A percentile compares a stretch with the other conserved stretches of the same genome.
Conservation (phyloP, 371 early-diverging fungal genomes). For the Globomyces sp. region DNA sequence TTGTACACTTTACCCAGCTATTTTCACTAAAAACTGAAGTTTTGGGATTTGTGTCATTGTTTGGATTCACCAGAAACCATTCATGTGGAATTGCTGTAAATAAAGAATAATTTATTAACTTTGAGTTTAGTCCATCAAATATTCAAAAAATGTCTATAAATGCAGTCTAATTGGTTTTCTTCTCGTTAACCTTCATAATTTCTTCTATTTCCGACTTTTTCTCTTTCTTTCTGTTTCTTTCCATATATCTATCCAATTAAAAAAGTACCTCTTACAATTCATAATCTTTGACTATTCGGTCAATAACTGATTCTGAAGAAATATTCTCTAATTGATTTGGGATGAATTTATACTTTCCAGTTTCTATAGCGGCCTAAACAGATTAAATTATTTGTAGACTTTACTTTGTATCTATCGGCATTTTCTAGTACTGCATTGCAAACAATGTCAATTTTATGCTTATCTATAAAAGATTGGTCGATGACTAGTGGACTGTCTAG, state of each 20-base stretch:
- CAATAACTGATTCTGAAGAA: conserved; percentile 81
- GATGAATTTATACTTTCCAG: conserved; percentile 62
- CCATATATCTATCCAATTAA: conserved; percentile 37
- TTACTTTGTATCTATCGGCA: conserved; percentile 26
- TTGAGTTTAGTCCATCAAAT: no score
- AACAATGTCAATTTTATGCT: conserved; percentile 78
- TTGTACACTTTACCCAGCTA: no score
- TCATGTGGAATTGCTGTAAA: no score
- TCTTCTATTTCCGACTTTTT: conserved; percentile 36
- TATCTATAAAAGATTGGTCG: conserved; percentile 75
- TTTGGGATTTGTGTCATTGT: no score
- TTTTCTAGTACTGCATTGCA: conserved; percentile 72
- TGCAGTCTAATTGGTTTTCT: neutral
- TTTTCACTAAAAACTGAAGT: no score
- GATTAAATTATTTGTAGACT: neutral
- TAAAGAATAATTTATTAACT: no score
- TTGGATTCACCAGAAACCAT: no score
- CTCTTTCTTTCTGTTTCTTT: conserved; percentile 38
- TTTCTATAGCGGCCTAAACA: conserved; percentile 1
- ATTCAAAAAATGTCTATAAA: no score
- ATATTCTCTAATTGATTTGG: conserved; percentile 63
- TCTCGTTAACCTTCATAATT: conserved; percentile 21
- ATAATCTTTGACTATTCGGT: conserved; percentile 83
- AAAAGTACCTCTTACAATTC: conserved; percentile 54
- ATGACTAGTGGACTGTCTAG: conserved; percentile 88